These are phyloP conservation scores for Lactarius trivialis DNA, from an alignment of 768 basidiomycete species.

Conservation along the genomic window DNA sequence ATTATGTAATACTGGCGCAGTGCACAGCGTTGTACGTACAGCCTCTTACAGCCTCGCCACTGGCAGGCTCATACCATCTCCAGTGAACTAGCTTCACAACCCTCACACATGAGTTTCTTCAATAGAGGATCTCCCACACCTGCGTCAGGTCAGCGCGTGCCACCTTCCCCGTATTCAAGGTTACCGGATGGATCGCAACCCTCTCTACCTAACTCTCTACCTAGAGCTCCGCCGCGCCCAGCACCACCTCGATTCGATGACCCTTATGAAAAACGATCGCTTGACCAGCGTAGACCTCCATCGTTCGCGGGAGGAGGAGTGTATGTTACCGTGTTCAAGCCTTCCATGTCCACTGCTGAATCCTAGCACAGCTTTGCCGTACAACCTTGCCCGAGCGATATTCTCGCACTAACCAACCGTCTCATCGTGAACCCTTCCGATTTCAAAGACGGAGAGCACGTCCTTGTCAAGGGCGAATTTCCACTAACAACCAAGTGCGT, in stretches of 20 bases:
- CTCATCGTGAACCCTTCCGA: conserved; percentile 74
- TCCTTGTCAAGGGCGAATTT: conserved; percentile 65
- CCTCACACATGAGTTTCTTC: conserved; percentile 19
- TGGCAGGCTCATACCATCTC: too few species aligned
- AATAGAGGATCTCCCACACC: conserved; percentile 2
- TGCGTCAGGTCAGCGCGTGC: conserved; percentile 3
- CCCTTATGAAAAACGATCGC: conserved; percentile 29
- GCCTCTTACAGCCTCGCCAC: too few species aligned
- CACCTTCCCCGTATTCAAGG: conserved; percentile 21
- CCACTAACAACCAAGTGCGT: conserved; percentile 68
- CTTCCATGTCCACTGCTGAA: neutral
- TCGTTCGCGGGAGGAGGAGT: conserved; percentile 18
- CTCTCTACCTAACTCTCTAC: conserved; percentile 14
- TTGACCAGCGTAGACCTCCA: conserved; percentile 23
- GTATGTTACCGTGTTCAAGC: conserved; percentile 18
- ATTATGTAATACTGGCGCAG: neutral
- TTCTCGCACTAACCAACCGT: conserved; percentile 72
- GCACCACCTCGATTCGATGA: conserved; percentile 27
- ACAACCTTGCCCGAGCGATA: conserved; percentile 26
- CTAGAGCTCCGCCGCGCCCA: conserved; percentile 21
- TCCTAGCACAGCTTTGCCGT: conserved; percentile 26
- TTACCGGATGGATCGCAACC: conserved; percentile 19
- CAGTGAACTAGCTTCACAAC: neutral
- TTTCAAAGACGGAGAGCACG: conserved; percentile 66
- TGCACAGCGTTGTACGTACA: neutral